phyloP scores from a whole-genome alignment of 495 filamentous ascomycete species.

The Podospora fimiseda region DNA sequence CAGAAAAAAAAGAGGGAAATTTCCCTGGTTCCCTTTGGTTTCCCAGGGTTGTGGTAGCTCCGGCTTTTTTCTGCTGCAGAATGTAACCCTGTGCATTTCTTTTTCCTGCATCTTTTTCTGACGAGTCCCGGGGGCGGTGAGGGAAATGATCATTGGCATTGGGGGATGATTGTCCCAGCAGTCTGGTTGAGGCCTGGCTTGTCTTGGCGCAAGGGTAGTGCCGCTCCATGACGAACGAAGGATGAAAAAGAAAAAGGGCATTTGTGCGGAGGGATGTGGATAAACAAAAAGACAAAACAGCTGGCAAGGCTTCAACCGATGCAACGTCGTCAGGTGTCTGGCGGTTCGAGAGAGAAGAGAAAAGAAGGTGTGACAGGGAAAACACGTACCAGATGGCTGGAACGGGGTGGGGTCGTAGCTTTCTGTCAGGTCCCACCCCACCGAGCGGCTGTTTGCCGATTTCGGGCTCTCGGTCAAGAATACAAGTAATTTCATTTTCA shows the following conservation, averaged over 20 bases:
- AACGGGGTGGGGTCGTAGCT: background rate
- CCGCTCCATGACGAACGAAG: background rate
- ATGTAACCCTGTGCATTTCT: background rate
- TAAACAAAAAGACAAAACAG: background rate
- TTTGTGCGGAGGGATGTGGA: background rate
- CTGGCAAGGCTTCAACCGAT: no score
- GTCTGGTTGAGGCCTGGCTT: constrained; percentile 16
- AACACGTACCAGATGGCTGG: background rate
- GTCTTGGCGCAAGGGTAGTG: constrained; percentile 14
- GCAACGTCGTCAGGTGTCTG: no score
- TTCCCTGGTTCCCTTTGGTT: background rate
- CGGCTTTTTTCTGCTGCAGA: background rate
- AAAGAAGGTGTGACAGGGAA: background rate
- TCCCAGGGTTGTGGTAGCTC: no score
- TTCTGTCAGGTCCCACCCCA: background rate
- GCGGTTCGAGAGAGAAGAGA: no score
- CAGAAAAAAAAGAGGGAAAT: background rate
- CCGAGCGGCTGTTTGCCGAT: background rate
- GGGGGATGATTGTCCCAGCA: constrained; percentile 12
- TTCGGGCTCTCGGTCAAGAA: background rate
- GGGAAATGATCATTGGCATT: no score
- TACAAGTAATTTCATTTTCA: background rate
- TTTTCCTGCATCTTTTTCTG: background rate
- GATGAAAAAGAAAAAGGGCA: background rate
- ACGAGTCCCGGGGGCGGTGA: background rate